Conservation (phyloP, 1,139 yeast species). For the Casaregolazyma lundiana region DNA sequence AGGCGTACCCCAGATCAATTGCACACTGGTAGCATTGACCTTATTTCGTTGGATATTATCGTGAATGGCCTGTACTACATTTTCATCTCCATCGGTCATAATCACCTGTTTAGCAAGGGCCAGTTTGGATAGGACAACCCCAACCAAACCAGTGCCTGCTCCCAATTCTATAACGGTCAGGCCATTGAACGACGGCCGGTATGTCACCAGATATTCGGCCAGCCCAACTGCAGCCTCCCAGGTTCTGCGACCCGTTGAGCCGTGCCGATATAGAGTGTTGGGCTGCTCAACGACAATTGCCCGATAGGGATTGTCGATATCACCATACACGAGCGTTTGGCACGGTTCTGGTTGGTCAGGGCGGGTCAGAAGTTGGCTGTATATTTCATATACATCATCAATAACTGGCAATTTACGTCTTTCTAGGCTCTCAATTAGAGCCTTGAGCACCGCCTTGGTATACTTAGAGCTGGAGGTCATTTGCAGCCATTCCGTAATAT, state of each 20-base stretch:
- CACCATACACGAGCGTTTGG: conserved; percentile 4
- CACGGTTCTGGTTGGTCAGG: not conserved
- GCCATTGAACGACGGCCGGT: not conserved
- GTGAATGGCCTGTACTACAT: conserved; percentile 50
- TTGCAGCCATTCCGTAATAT: not conserved
- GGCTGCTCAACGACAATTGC: conserved; percentile 20
- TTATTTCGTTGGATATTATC: conserved; percentile 47
- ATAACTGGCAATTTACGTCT: conserved; percentile 10
- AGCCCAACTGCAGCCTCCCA: conserved; percentile 92
- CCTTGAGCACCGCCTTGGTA: conserved; percentile 16
- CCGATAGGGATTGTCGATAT: conserved; percentile 9
- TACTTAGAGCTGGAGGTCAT: not conserved
- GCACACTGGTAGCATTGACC: conserved; percentile 35
- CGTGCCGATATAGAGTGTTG: conserved; percentile 44
- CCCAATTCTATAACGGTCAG: conserved; percentile 63
- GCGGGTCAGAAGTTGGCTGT: conserved; percentile 17
- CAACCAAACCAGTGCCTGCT: conserved; percentile 86
- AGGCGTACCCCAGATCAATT: conserved; percentile 56
- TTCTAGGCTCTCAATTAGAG: conserved; percentile 18
- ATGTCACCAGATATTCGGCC: conserved; percentile 41
- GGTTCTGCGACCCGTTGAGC: conserved; percentile 85
- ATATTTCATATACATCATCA: conserved; percentile 22
- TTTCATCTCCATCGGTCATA: conserved; percentile 75
- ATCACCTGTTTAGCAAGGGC: conserved; percentile 34
- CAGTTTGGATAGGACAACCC: conserved; percentile 46